A percentile compares a stretch with the other conserved stretches of the same genome.
These are phyloP conservation scores for Microthyrium microscopicum DNA, from an alignment of 2,329 filamentous ascomycete genomes.

Conservation along the genomic window DNA sequence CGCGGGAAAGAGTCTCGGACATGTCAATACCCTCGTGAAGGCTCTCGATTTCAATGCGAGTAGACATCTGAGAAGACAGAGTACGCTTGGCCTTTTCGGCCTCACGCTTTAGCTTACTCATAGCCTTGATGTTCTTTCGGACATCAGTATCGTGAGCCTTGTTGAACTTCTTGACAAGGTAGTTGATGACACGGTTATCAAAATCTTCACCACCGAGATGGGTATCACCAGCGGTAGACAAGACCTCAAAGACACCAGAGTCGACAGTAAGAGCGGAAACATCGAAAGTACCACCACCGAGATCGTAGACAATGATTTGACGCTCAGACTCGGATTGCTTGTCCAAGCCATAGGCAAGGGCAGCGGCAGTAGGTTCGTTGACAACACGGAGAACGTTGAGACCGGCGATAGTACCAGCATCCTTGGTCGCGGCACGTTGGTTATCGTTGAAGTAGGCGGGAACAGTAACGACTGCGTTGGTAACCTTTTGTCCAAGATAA, in stretches of 20 bases:
- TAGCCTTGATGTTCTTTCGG: constrained; percentile 88
- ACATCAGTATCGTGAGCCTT: constrained; percentile 92
- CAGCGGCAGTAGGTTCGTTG: constrained; percentile 97
- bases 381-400: constrained; percentile 99
- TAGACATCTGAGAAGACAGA: constrained; percentile 41
- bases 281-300: constrained; percentile 99
- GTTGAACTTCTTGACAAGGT: constrained; percentile 96
- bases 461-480: constrained; percentile 81
- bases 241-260: constrained; percentile 98
- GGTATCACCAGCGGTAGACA: constrained; percentile 94
- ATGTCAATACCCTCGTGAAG: constrained; percentile 97
- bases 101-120: constrained; percentile 99
- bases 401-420: constrained; percentile 91
- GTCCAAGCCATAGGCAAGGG: constrained; percentile 95
- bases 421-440: constrained; percentile 98
- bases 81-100: constrained; percentile 99
- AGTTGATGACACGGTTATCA: constrained; percentile 91
- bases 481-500: constrained; percentile 68
- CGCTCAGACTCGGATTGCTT: constrained; percentile 90
- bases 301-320: constrained; percentile 98
- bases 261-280: constrained; percentile 97
- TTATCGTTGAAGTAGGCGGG: constrained; percentile 99
- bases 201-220: constrained; percentile 94
- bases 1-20: constrained; percentile 92
- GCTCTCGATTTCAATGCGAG: constrained; percentile 42